Conservation (phyloP, 805 yeast species). For the Isabelozyma rhagii region DNA sequence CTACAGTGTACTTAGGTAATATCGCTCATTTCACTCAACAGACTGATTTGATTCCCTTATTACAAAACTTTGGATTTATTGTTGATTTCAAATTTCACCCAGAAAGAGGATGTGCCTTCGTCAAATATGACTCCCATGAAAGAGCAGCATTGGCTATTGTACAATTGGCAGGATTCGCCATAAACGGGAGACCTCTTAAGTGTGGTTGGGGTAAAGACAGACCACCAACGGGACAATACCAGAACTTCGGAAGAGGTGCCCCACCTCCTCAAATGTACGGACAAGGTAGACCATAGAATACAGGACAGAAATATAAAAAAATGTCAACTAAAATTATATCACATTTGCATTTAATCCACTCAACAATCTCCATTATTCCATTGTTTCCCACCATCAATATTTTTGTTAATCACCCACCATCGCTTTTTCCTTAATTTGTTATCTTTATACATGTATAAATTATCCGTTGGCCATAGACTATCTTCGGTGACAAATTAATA, state of each 20-base stretch:
- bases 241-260: slow-evolving; percentile 18
- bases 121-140: slow-evolving; percentile 82
- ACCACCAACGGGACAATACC: slow-evolving; percentile 28
- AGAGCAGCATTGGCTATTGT: slow-evolving; percentile 86
- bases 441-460: neutral
- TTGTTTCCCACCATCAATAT: neutral
- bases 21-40: slow-evolving; percentile 75
- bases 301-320: neutral
- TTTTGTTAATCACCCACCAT: too few relatives aligned
- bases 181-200: slow-evolving; percentile 75
- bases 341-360: neutral
- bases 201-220: slow-evolving; percentile 84
- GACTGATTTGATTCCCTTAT: slow-evolving; percentile 65
- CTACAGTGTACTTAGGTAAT: slow-evolving; percentile 86
- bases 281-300: slow-evolving; percentile 15
- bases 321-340: neutral
- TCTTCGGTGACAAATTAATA: neutral
- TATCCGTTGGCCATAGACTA: neutral
- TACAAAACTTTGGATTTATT: slow-evolving; percentile 79
- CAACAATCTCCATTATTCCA: neutral
- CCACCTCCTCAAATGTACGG: slow-evolving; percentile 27
- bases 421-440: neutral
- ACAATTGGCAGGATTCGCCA: slow-evolving; percentile 64
- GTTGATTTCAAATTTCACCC: slow-evolving; percentile 78
- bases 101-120: slow-evolving; percentile 86